phyloP scores from a whole-genome alignment of 108 stramenopile species.

The Skeletonema marinoi region DNA sequence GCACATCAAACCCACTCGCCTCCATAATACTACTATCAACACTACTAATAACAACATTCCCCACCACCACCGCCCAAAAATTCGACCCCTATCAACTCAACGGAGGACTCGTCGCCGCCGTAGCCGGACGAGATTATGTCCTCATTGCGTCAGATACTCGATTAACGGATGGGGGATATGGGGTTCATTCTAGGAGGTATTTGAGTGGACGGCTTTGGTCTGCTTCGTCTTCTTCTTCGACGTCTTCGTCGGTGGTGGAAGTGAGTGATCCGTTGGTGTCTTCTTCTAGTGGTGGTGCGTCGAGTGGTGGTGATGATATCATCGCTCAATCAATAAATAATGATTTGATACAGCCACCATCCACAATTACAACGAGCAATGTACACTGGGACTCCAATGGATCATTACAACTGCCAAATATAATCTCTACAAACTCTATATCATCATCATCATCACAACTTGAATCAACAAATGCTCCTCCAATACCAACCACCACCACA shows the following conservation, averaged over 20 bases:
- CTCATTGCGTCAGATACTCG: slow-evolving; percentile 77
- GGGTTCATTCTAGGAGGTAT: slow-evolving; percentile 64
- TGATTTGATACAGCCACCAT: not conserved
- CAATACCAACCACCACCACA: not conserved
- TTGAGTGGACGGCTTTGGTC: slow-evolving; percentile 70
- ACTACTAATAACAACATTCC: not conserved
- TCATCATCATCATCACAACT: not conserved
- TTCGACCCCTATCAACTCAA: slow-evolving; percentile 85
- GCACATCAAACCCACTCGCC: not conserved
- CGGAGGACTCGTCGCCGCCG: slow-evolving; percentile 81
- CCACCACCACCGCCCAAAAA: slow-evolving; percentile 9
- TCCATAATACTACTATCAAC: not conserved
- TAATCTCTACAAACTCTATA: not conserved
- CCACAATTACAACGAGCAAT: not conserved
- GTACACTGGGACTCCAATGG: not conserved
- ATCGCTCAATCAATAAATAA: no score
- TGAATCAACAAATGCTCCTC: not conserved
- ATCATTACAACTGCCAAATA: not conserved
- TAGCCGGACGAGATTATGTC: slow-evolving; percentile 73
- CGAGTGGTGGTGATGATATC: no score
- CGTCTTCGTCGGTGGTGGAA: not conserved
- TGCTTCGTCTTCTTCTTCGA: slow-evolving; percentile 19
- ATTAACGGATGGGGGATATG: slow-evolving; percentile 71
- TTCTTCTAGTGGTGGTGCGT: not conserved
- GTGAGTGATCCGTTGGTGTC: not conserved